Evolutionary conservation across 2,329 filamentous ascomycete genomes (phyloP).

Genomic region (Clarireedia hainanense): DNA sequence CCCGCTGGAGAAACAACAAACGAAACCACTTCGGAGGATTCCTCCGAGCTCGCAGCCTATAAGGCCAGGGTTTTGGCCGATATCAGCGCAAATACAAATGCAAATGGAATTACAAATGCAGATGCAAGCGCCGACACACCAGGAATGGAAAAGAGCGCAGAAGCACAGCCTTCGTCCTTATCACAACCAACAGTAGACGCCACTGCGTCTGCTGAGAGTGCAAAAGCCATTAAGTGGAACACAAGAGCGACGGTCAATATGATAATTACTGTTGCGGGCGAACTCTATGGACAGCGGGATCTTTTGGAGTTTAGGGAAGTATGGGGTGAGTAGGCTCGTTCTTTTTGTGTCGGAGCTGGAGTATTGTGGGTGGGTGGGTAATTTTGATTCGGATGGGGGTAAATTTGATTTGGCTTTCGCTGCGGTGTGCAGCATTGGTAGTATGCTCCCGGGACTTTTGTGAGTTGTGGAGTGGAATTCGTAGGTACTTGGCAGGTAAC

Average conservation of each 20-base stretch:
- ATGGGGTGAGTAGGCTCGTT: constrained; percentile 30
- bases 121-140: not conserved
- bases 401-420: too few species aligned
- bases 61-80: not conserved
- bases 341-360: not conserved
- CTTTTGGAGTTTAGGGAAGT: constrained; percentile 64
- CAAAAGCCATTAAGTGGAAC: constrained; percentile 30
- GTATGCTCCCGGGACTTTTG: too few species aligned
- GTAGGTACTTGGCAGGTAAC: too few species aligned
- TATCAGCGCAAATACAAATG: not conserved
- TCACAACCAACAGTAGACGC: not conserved
- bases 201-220: not conserved
- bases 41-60: not conserved
- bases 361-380: not conserved
- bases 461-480: too few species aligned
- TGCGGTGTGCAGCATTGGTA: too few species aligned
- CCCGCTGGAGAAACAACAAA: not conserved
- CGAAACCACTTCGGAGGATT: not conserved
- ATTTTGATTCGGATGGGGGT: too few species aligned
- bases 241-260: constrained; percentile 71
- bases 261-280: constrained; percentile 81
- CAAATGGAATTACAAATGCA: not conserved
- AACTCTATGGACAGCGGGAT: constrained; percentile 85
- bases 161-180: not conserved
- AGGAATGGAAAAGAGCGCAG: not conserved